phyloP scores from a whole-genome alignment of 129 eudicot species.

The Saposhnikovia divaricata region DNA sequence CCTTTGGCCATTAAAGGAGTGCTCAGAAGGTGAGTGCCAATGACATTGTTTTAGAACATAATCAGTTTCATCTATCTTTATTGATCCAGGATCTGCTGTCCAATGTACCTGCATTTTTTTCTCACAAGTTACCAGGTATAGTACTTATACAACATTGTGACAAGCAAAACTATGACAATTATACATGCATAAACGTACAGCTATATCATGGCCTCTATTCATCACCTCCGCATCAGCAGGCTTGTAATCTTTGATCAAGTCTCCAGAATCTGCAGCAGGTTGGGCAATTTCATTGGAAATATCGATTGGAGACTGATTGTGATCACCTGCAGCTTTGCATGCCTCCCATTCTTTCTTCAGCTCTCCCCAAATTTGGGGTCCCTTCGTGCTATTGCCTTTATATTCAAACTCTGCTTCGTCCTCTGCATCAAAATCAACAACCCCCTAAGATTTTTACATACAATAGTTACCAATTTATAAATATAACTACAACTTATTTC shows the following conservation, averaged over 20 bases:
- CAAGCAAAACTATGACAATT: neutral
- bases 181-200: slow-evolving; percentile 11
- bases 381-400: slow-evolving; percentile 14
- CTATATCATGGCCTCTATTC: slow-evolving; percentile 49
- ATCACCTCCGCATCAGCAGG: slow-evolving; percentile 25
- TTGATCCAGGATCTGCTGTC: slow-evolving; percentile 1
- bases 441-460: neutral
- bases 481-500: neutral
- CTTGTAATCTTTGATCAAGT: slow-evolving; percentile 16
- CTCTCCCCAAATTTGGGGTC: slow-evolving; percentile 31
- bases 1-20: slow-evolving; percentile 16
- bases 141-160: neutral
- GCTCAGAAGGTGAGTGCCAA: slow-evolving; percentile 12
- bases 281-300: slow-evolving; percentile 16
- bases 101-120: neutral
- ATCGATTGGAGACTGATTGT: slow-evolving; percentile 42
- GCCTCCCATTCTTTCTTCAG: slow-evolving; percentile 36
- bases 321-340: slow-evolving; percentile 18
- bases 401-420: slow-evolving; percentile 29
- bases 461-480: neutral
- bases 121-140: neutral
- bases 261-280: neutral
- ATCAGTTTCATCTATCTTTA: neutral
- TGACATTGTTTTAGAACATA: slow-evolving; percentile 1
- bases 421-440: slow-evolving; percentile 13